These are phyloP conservation scores for Stephanocyclus meneghinianus DNA, from an alignment of 352 stramenopile species.

Conservation along the genomic window DNA sequence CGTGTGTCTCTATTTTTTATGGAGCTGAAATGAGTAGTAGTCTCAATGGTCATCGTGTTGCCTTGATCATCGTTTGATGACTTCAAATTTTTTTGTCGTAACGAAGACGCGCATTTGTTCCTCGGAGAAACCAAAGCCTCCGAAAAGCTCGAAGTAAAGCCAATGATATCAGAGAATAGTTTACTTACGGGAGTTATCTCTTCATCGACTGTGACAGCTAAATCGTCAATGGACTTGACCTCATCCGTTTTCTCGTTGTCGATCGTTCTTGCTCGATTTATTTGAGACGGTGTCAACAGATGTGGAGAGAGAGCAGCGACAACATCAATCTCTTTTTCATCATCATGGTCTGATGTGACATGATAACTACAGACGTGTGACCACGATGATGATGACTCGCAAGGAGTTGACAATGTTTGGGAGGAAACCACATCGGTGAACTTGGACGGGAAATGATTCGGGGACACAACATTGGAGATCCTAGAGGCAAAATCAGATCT, in stretches of 20 bases:
- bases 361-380: not conserved
- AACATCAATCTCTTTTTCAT: no score
- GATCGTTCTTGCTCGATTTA: no score
- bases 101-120: not conserved
- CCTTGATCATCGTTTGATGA: not conserved
- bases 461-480: conserved; percentile 1
- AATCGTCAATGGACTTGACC: no score
- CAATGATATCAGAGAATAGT: conserved; percentile 4
- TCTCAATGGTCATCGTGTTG: not conserved
- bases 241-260: no score
- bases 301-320: no score
- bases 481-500: not conserved
- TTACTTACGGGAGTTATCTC: no score
- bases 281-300: no score
- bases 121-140: not conserved
- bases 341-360: no score
- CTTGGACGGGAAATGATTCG: not conserved
- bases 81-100: not conserved
- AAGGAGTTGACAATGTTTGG: not conserved
- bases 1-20: no score
- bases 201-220: no score
- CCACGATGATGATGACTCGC: not conserved
- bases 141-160: conserved; percentile 7
- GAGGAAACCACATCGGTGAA: not conserved
- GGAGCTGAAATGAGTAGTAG: no score